Percentiles rank a stretch among this genome's conserved stretches.
These are phyloP conservation scores for Parascedosporium putredinis DNA, from an alignment of 2,329 filamentous ascomycete genomes.

Conservation along the genomic window DNA sequence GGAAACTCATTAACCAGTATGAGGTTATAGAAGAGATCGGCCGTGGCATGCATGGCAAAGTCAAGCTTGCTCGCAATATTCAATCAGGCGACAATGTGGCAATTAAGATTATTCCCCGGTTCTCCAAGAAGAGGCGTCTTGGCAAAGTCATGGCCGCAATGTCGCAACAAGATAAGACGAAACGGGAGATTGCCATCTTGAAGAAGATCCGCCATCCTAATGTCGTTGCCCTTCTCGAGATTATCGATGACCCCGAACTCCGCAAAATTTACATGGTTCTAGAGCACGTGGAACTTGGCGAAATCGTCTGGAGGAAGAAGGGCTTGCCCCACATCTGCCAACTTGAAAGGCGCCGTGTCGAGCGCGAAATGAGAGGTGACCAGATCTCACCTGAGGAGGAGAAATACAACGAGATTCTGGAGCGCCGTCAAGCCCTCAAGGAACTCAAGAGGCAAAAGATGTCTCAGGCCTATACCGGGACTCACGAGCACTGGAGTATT, in stretches of 20 bases:
- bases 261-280: conserved; percentile 98
- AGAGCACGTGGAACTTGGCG: conserved; percentile 87
- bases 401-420: conserved; percentile 46
- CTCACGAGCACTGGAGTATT: conserved; percentile 69
- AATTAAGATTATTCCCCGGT: conserved; percentile 96
- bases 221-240: conserved; percentile 87
- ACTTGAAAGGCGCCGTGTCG: conserved; percentile 71
- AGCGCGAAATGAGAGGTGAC: conserved; percentile 57
- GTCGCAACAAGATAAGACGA: conserved; percentile 67
- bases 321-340: conserved; percentile 73
- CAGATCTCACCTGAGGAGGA: conserved; percentile 50
- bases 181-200: conserved; percentile 92
- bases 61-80: conserved; percentile 82
- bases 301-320: conserved; percentile 89
- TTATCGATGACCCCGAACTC: conserved; percentile 91
- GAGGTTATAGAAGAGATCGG: conserved; percentile 95
- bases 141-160: conserved; percentile 59
- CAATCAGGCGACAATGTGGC: conserved; percentile 71
- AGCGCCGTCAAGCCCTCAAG: conserved; percentile 47
- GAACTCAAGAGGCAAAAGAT: conserved; percentile 47
- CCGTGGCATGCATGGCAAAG: conserved; percentile 91
- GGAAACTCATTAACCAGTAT: conserved; percentile 96
- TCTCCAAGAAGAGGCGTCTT: conserved; percentile 86
- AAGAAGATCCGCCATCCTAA: conserved; percentile 99
- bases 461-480: conserved; percentile 36